Percentiles rank a stretch among this genome's conserved stretches.
These are phyloP conservation scores for Trapa incisa DNA, from an alignment of 345 rosid species.

Conservation along the genomic window DNA sequence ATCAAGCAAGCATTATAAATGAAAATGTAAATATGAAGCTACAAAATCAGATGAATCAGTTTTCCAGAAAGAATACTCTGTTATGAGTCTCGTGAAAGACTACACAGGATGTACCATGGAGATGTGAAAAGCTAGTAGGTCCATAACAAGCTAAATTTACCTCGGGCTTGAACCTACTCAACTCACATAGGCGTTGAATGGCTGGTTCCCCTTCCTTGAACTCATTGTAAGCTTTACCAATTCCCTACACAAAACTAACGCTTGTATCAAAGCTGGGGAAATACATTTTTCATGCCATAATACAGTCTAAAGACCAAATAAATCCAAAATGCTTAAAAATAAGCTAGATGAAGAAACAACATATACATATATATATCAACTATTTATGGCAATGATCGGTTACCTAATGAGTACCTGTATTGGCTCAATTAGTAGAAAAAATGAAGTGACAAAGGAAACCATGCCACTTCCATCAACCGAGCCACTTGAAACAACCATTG, in stretches of 20 bases:
- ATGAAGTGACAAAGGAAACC: slow-evolving; percentile 70
- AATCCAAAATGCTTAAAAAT: background rate
- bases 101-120: background rate
- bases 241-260: slow-evolving; percentile 43
- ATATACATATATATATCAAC: background rate
- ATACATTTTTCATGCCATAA: background rate
- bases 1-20: background rate
- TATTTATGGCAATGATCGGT: background rate
- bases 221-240: slow-evolving; percentile 88
- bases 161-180: slow-evolving; percentile 48
- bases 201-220: slow-evolving; percentile 96
- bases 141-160: slow-evolving; percentile 15
- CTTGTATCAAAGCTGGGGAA: slow-evolving; percentile 6
- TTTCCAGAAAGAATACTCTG: background rate
- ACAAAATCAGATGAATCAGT: background rate
- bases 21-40: background rate
- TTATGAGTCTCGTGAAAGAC: background rate
- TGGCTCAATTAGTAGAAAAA: slow-evolving; percentile 78
- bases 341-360: background rate
- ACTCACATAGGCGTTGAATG: slow-evolving; percentile 64
- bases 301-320: background rate
- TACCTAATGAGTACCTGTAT: slow-evolving; percentile 44
- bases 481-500: slow-evolving; percentile 54
- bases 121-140: background rate
- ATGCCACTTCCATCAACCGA: slow-evolving; percentile 47